Conservation (phyloP, 768 basidiomycete species). For the Kwoniella europaea region DNA sequence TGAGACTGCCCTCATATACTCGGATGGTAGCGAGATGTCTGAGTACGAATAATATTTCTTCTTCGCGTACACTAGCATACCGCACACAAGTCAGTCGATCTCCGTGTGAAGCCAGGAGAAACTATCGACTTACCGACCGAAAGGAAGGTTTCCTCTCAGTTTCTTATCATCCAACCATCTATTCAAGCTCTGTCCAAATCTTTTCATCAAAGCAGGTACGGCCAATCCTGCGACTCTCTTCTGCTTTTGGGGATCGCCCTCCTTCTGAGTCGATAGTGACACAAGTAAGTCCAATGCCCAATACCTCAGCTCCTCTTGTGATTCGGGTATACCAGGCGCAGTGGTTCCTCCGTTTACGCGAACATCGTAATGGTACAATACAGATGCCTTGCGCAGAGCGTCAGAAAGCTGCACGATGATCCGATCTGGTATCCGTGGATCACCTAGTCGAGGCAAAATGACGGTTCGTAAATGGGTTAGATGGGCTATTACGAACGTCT, state of each 20-base stretch:
- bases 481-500: conserved; percentile 42
- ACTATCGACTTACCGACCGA: conserved; percentile 68
- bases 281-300: conserved; percentile 52
- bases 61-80: conserved; percentile 73
- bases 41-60: conserved; percentile 84
- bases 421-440: conserved; percentile 32
- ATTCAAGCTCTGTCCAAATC: conserved; percentile 72
- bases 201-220: conserved; percentile 72
- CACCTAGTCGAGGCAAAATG: conserved; percentile 38
- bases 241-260: conserved; percentile 66
- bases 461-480: conserved; percentile 29
- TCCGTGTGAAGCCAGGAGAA: not conserved
- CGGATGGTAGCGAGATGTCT: conserved; percentile 72
- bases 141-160: conserved; percentile 83
- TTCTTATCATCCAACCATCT: conserved; percentile 83
- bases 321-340: conserved; percentile 32
- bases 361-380: conserved; percentile 45
- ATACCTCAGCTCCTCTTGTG: conserved; percentile 40
- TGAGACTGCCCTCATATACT: conserved; percentile 56
- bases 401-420: conserved; percentile 38
- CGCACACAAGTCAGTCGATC: not conserved
- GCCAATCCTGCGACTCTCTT: conserved; percentile 83
- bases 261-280: conserved; percentile 10
- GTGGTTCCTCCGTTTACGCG: conserved; percentile 37
- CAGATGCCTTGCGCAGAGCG: conserved; percentile 40